A percentile compares a stretch with the other conserved stretches of the same genome.
Conservation (phyloP, 1,139 yeast genomes). For the Candida labiduridarum region DNA sequence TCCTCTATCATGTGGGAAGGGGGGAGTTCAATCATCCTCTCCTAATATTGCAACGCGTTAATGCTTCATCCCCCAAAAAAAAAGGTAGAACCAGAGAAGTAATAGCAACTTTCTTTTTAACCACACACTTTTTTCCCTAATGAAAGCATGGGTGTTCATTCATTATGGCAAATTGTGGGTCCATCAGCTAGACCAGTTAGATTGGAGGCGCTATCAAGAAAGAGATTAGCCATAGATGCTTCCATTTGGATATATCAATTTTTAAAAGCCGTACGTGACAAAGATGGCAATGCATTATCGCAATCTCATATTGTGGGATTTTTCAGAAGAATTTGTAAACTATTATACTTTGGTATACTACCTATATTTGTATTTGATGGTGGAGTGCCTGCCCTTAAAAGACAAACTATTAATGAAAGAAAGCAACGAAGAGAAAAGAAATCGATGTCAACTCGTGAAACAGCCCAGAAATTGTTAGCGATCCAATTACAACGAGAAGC, state of each 20-base stretch:
- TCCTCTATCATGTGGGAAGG: no score
- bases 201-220: slow-evolving; percentile 76
- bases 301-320: slow-evolving; percentile 93
- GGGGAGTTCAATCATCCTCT: no score
- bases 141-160: slow-evolving; percentile 90
- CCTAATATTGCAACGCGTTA: no score
- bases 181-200: slow-evolving; percentile 91
- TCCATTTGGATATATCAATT: slow-evolving; percentile 99
- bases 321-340: slow-evolving; percentile 88
- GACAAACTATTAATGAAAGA: slow-evolving; percentile 71
- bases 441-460: slow-evolving; percentile 65
- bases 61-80: no score
- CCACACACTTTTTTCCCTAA: background rate
- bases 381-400: slow-evolving; percentile 86
- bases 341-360: slow-evolving; percentile 81
- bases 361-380: slow-evolving; percentile 99
- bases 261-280: slow-evolving; percentile 88
- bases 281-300: slow-evolving; percentile 74
- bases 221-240: slow-evolving; percentile 91
- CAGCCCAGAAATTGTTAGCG: slow-evolving; percentile 82
- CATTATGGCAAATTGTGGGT: slow-evolving; percentile 90
- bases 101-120: no score
- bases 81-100: no score
- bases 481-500: slow-evolving; percentile 70
- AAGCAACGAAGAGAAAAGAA: slow-evolving; percentile 76